Evolutionary conservation across 441 rosid species (phyloP).

Genomic region (Adansonia madagascariensis): DNA sequence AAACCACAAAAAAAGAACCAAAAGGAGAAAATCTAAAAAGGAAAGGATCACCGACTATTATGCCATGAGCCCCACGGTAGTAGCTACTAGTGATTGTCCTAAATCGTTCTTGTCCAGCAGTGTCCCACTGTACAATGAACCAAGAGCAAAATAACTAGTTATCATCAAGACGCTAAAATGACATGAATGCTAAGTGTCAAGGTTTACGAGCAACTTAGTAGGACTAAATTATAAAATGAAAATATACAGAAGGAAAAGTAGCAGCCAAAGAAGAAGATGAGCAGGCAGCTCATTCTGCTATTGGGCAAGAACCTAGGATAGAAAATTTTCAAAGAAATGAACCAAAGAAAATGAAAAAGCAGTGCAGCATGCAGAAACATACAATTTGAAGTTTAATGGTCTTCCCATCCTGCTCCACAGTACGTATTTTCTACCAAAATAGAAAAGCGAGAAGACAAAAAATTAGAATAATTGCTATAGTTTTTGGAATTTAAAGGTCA

Average conservation of each 20-base stretch:
- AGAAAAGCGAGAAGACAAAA: not conserved
- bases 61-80: constrained; percentile 50
- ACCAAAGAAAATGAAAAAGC: not conserved
- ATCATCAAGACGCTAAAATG: not conserved
- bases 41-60: constrained; percentile 38
- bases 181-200: not conserved
- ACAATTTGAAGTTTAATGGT: constrained; percentile 56
- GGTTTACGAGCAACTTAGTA: not conserved
- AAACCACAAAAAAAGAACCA: not conserved
- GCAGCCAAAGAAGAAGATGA: not conserved
- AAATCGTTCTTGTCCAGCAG: constrained; percentile 56
- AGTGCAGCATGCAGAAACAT: constrained; percentile 31
- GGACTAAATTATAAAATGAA: not conserved
- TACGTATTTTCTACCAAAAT: constrained; percentile 60
- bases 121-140: constrained; percentile 47
- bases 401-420: constrained; percentile 71
- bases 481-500: not conserved
- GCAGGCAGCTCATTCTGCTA: not conserved
- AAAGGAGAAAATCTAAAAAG: not conserved
- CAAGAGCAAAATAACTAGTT: constrained; percentile 15
- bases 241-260: not conserved
- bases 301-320: not conserved
- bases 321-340: not conserved
- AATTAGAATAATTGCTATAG: constrained; percentile 9
- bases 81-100: constrained; percentile 51